Percentiles rank a stretch among this genome's conserved stretches.
Conservation (phyloP, 306 rosid genomes). For the Castanea crenata region DNA sequence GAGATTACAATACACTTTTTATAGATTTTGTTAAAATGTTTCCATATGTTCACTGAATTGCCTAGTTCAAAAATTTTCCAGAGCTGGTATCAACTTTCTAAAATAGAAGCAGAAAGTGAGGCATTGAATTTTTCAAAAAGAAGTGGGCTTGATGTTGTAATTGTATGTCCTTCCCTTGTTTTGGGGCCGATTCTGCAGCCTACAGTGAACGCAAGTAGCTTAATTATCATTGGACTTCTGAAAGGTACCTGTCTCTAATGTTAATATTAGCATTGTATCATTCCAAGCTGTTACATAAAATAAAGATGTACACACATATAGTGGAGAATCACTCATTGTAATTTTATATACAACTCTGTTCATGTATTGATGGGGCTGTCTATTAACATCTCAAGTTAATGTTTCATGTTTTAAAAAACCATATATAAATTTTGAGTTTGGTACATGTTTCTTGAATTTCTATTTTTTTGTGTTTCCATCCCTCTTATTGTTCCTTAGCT, state of each 20-base stretch:
- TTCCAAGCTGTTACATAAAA: neutral
- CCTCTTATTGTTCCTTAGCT: neutral
- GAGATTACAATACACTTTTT: neutral
- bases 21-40: neutral
- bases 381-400: neutral
- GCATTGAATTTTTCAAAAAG: conserved; percentile 49
- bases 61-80: conserved; percentile 24
- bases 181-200: conserved; percentile 65
- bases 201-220: conserved; percentile 56
- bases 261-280: neutral
- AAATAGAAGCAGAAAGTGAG: conserved; percentile 75
- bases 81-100: conserved; percentile 76
- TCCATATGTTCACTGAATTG: neutral
- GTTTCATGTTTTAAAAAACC: neutral
- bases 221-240: conserved; percentile 42
- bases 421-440: neutral
- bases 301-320: neutral
- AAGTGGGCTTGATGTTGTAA: conserved; percentile 49
- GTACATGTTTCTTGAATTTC: too few relatives aligned
- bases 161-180: conserved; percentile 53
- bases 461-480: too few relatives aligned
- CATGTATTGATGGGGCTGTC: neutral
- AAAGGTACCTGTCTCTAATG: conserved; percentile 38
- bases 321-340: neutral
- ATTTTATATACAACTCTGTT: neutral